Evolutionary conservation across 2,329 filamentous ascomycete genomes (phyloP), one percentile per base, ranked within the genome.

Genomic region (Drechslerella stenobrocha): DNA sequence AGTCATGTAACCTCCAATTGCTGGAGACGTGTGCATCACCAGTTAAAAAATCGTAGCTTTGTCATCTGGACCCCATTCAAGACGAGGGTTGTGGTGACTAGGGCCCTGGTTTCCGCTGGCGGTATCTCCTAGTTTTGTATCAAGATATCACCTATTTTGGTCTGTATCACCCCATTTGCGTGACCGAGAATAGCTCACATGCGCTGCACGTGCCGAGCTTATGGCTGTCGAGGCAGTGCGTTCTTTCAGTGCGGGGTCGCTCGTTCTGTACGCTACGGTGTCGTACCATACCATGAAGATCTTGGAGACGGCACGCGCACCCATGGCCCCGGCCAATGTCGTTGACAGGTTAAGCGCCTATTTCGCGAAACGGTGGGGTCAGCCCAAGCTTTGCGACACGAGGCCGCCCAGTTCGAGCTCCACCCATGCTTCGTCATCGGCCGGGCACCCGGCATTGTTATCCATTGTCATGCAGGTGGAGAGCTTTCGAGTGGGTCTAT

Each of bases 321-420:
- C 15, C 37, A 7, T 8, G 22, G 24, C 40, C 28, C 40, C 30
- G 30, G 22, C 60, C 60, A 66, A 66, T 66, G 34, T 48, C 9
- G 20, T 34, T 7, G 9, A 35, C 18, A 23, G 9, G 20, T 52
- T 66, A 58, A 52, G 60, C 60, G 60, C 60, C 52, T 35, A 15
- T 30, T 15, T 8, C 26, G 52, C 47, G n/a, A 53, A 56, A 66
- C 42, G 34, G 28, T 28, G n/a, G 23, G 28, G 13, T 8, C 44
- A 24, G 24, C 22, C 26, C 26, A 45, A 48, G n/a, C 23, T 48
- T 35, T 30, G 44, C 35, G 24, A 42, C 37, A 20, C 4, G n/a
- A 18, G 37, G 8, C 18, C 22, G 13, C 37, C 22, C 37, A 18
- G 22, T 2, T 20, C 37, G 34, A 11, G 37, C 13, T n/a, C 37